Evolutionary conservation across 1,139 yeast species (phyloP).

Genomic region (Suhomyces kunorum): DNA sequence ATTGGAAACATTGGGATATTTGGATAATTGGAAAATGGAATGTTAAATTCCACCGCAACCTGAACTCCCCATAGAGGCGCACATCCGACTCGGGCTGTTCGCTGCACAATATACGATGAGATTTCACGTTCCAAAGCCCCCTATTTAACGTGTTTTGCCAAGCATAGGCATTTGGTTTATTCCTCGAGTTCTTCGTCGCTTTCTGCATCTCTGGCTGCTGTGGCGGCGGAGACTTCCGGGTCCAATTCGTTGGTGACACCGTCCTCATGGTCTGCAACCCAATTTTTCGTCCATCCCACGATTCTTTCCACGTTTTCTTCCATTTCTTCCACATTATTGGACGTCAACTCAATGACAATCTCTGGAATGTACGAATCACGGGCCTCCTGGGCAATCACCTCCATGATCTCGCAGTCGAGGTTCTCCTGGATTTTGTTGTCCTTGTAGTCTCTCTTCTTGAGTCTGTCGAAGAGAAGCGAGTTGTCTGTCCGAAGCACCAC

Average conservation of each 20-base stretch:
- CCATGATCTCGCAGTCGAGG: conserved; percentile 96
- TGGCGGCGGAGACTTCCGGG: conserved; percentile 20
- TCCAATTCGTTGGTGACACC: conserved; percentile 43
- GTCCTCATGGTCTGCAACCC: conserved; percentile 55
- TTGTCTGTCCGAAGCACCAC: conserved; percentile 84
- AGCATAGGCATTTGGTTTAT: not conserved
- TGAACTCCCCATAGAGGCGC: no score
- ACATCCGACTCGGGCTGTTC: no score
- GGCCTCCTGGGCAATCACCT: conserved; percentile 85
- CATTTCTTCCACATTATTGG: conserved; percentile 73
- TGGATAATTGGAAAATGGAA: no score
- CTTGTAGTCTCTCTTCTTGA: conserved; percentile 71
- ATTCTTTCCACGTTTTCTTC: conserved; percentile 80
- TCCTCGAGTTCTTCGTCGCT: conserved; percentile 2
- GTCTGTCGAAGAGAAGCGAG: conserved; percentile 68
- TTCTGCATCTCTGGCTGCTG: conserved; percentile 6
- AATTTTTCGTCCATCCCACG: conserved; percentile 67
- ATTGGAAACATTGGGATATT: no score
- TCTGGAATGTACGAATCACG: conserved; percentile 75
- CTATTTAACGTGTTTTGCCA: not conserved
- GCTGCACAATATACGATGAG: no score
- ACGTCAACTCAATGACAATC: conserved; percentile 75
- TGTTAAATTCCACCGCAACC: no score
- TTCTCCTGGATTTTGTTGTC: conserved; percentile 86
- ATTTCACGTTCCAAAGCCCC: not conserved